Evolutionary conservation across 345 rosid genomes (phyloP), one percentile per base, ranked within the genome.

Genomic region (Dovyalis caffra): DNA sequence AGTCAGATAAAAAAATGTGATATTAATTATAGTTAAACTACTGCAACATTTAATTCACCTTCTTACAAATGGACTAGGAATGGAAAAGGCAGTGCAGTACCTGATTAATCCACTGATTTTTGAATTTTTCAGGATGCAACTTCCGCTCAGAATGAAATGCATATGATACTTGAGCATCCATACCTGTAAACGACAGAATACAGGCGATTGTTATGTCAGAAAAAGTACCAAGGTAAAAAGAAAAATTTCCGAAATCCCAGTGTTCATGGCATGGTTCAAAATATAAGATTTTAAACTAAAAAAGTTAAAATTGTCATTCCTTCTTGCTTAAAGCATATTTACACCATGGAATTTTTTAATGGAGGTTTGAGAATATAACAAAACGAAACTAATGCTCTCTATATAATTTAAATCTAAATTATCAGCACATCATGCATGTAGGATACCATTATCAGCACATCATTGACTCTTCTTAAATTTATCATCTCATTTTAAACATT

Each of bases 131-230:
- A 9, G 99, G 99, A 81, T 93, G 92, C 78, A 86, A 62, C 87
- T 70, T 76, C 15, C 79, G 43, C 66, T 76, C 79, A 34, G 79
- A 70, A 76, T 76, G 79, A 64, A 76, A 70, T 35, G 75, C 79
- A 63, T 76, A 76, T 49, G 79, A 76, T 34, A 95, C 67, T 83
- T 95, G 98, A 79, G 99, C 97, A 88, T 95, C 98, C 98, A 93
- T 95, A 70, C 98, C 99, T 95, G 83, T 45, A 71, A 32, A 29
- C 37, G 83, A 73, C 38, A 71, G 35, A 31, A 51, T n/a, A 57
- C 57, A 69, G 53, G 34, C 64, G 51, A 26, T 58, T 53, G 35
- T 66, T 18, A 49, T 8, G 56, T 32, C 63, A 72, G 37, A 31
- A 20, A n/a, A 3, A 62, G 8, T 25, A 25, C 16, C 11, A 28